phyloP scores from a whole-genome alignment of 108 stramenopile genomes.

The Skeletonema tropicum region DNA sequence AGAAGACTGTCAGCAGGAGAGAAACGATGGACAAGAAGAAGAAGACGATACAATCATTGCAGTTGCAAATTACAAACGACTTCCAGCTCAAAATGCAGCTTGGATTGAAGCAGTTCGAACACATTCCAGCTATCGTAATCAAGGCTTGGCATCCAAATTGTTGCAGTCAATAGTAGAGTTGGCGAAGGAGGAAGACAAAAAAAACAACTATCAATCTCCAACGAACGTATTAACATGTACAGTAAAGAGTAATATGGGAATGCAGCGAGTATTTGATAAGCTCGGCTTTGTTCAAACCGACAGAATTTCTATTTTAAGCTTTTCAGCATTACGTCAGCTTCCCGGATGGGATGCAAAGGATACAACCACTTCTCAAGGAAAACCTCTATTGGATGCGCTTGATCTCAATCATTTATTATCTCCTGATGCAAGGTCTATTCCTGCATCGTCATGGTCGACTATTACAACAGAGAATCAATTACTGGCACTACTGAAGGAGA shows the following conservation, averaged over 20 bases:
- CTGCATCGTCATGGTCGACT: constrained; percentile 26
- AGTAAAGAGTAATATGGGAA: constrained; percentile 41
- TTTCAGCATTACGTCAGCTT: constrained; percentile 20
- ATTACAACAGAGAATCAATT: constrained; percentile 35
- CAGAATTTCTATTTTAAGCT: constrained; percentile 24
- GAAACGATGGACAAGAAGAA: constrained; percentile 23
- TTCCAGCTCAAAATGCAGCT: constrained; percentile 34
- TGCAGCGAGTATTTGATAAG: constrained; percentile 40
- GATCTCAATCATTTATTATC: constrained; percentile 32
- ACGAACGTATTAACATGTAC: constrained; percentile 49
- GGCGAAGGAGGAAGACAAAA: constrained; percentile 16
- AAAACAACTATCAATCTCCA: background rate
- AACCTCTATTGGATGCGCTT: constrained; percentile 32
- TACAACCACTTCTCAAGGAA: constrained; percentile 7
- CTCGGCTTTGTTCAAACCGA: constrained; percentile 30
- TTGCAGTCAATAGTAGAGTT: constrained; percentile 23
- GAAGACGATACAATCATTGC: constrained; percentile 34
- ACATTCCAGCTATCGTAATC: constrained; percentile 39
- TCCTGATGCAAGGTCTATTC: constrained; percentile 14
- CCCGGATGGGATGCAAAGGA: constrained; percentile 37
- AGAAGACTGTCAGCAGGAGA: background rate
- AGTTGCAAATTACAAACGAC: constrained; percentile 45
- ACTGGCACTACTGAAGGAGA: constrained; percentile 9
- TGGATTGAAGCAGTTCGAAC: constrained; percentile 57
- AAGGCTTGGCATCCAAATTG: constrained; percentile 35